These are phyloP conservation scores for Schoenoplectus tabernaemontani DNA, from an alignment of 202 grass and related monocot species.

Conservation along the genomic window DNA sequence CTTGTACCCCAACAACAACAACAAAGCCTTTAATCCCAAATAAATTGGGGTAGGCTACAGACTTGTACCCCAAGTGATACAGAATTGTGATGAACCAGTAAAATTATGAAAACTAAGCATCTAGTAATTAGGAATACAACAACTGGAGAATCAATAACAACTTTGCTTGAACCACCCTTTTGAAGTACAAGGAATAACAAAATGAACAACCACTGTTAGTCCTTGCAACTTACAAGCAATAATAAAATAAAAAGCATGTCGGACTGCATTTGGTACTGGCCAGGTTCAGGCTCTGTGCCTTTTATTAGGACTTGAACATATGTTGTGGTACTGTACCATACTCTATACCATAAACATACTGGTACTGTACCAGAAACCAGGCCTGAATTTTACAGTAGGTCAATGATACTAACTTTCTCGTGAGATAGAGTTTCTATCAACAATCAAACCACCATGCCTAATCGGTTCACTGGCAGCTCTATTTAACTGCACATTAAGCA, in stretches of 20 bases:
- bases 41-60: too few species aligned
- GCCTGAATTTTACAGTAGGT: constrained; percentile 19
- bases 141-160: background rate
- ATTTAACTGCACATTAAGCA: constrained; percentile 52
- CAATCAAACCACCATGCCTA: constrained; percentile 54
- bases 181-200: background rate
- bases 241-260: background rate
- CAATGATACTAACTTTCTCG: constrained; percentile 65
- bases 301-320: background rate
- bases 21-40: too few species aligned
- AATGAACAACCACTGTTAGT: background rate
- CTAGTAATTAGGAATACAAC: background rate
- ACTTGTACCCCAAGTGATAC: background rate
- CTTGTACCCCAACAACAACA: too few species aligned
- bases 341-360: constrained; percentile 14
- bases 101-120: background rate
- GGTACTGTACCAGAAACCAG: constrained; percentile 1
- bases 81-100: background rate
- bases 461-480: constrained; percentile 48
- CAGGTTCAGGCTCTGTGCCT: background rate
- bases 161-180: background rate
- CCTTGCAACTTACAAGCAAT: background rate
- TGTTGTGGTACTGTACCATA: background rate
- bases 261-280: background rate
- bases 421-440: constrained; percentile 71